A percentile compares a stretch with the other conserved stretches of the same genome.
These are phyloP conservation scores for Pseudogymnoascus verrucosus DNA, from an alignment of 2,329 filamentous ascomycete genomes.

Conservation along the genomic window DNA sequence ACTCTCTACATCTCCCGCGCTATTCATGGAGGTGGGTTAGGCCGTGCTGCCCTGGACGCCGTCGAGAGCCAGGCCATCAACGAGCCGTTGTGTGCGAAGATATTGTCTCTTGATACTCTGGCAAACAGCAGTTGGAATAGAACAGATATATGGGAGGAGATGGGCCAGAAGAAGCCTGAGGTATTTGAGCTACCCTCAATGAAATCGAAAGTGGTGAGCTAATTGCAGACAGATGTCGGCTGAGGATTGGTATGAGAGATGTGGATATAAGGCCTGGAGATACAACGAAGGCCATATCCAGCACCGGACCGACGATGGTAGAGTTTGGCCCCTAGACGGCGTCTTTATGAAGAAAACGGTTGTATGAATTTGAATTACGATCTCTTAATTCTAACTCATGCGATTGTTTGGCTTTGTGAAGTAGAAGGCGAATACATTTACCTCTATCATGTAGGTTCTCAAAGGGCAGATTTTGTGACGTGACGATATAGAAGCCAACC, in stretches of 20 bases:
- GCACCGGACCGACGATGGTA: background rate
- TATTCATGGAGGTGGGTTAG: slow-evolving; percentile 19
- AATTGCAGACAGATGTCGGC: background rate
- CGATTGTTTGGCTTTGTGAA: background rate
- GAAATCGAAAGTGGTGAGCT: background rate
- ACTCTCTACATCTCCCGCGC: slow-evolving; percentile 22
- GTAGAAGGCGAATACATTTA: slow-evolving; percentile 18
- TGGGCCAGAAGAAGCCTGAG: background rate
- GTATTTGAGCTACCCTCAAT: background rate
- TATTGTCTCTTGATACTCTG: slow-evolving; percentile 16
- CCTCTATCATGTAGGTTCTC: slow-evolving; percentile 36
- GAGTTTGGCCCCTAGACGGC: background rate
- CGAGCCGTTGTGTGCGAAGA: slow-evolving; percentile 19
- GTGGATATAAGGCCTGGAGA: slow-evolving; percentile 10
- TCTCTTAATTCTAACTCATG: slow-evolving; percentile 11
- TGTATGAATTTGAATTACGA: background rate
- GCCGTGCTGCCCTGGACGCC: slow-evolving; percentile 20
- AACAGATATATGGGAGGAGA: background rate
- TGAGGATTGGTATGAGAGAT: slow-evolving; percentile 9
- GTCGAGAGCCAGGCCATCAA: slow-evolving; percentile 17
- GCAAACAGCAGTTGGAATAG: slow-evolving; percentile 8
- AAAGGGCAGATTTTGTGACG: background rate
- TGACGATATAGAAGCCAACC: background rate
- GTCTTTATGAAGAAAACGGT: slow-evolving; percentile 11
- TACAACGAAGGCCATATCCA: slow-evolving; percentile 6